Evolutionary conservation across 768 basidiomycete genomes (phyloP).

Genomic region (Boletus rubescentipes): DNA sequence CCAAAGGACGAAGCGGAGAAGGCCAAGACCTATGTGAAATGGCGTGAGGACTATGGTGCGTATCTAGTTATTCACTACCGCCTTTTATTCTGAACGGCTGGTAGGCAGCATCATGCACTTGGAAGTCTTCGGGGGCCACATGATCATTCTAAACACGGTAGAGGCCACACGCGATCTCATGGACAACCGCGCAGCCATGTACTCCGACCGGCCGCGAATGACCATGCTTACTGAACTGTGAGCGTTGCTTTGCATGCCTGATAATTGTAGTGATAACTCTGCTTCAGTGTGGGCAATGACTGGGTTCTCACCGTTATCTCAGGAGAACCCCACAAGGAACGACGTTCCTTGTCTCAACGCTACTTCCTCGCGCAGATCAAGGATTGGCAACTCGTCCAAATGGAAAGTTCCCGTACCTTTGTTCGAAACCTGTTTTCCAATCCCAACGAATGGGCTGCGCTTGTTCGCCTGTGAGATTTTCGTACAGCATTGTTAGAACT

Average conservation of each 20-base stretch:
- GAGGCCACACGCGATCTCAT: constrained; percentile 2
- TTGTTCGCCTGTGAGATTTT: constrained; percentile 5
- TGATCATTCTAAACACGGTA: neutral
- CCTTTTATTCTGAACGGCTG: neutral
- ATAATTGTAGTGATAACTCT: neutral
- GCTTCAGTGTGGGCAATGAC: neutral
- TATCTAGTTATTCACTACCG: neutral
- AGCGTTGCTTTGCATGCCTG: neutral
- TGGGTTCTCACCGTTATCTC: constrained; percentile 1
- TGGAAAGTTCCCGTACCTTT: constrained; percentile 5
- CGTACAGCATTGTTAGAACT: no score
- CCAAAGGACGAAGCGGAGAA: neutral
- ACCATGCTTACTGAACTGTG: constrained; percentile 5
- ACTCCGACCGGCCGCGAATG: neutral
- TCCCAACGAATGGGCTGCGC: neutral
- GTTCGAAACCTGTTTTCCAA: neutral
- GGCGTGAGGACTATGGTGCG: neutral
- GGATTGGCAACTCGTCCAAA: constrained; percentile 14
- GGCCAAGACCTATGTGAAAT: neutral
- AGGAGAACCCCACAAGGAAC: constrained; percentile 10
- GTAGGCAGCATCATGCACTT: neutral
- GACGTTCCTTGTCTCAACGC: constrained; percentile 8
- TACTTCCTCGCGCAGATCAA: constrained; percentile 13
- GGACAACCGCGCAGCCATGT: constrained; percentile 4
- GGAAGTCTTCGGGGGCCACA: neutral